phyloP scores from a whole-genome alignment of 768 basidiomycete species.

The Lentinula boryana region DNA sequence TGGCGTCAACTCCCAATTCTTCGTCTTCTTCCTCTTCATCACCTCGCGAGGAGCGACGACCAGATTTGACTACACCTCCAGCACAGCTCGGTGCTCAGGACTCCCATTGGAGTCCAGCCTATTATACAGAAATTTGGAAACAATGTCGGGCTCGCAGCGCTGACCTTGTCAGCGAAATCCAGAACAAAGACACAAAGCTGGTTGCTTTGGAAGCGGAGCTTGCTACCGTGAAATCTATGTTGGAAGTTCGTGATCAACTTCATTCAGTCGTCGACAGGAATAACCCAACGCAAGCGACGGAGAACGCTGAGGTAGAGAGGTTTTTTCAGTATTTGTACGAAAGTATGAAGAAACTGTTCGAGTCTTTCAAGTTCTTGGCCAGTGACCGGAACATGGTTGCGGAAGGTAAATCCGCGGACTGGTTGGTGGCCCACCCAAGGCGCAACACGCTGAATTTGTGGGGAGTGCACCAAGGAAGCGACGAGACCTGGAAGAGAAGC shows the following conservation, averaged over 20 bases:
- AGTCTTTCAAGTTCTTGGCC: background rate
- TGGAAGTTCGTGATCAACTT: background rate
- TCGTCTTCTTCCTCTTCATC: background rate
- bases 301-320: background rate
- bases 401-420: too few species aligned
- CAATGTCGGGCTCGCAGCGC: background rate
- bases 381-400: background rate
- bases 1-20: background rate
- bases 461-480: background rate
- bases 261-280: background rate
- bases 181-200: background rate
- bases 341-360: background rate
- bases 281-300: background rate
- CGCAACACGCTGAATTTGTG: background rate
- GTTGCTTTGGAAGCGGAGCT: background rate
- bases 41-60: background rate
- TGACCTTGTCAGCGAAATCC: background rate
- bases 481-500: background rate
- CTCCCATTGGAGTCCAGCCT: background rate
- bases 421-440: too few species aligned
- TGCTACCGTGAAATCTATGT: background rate
- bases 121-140: background rate
- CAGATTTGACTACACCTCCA: background rate
- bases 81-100: too few species aligned
- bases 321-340: background rate